phyloP scores from a whole-genome alignment of 2,329 filamentous ascomycete genomes.

The Calonectria honghensis region DNA sequence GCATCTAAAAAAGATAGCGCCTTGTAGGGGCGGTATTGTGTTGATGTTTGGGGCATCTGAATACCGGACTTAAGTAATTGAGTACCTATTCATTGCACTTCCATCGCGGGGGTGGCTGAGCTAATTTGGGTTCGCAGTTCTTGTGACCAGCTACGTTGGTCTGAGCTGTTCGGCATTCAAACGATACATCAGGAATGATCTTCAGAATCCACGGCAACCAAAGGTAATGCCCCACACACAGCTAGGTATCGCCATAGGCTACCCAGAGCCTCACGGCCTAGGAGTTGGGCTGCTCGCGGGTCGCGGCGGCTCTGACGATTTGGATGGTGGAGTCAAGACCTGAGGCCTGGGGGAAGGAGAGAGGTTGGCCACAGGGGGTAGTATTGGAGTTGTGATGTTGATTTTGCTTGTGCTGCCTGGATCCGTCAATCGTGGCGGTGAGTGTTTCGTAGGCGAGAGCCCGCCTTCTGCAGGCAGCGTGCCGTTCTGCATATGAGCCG shows the following conservation, averaged over 20 bases:
- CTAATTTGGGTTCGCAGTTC: slow-evolving; percentile 22
- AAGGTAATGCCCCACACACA: neutral
- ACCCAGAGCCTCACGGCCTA: slow-evolving; percentile 23
- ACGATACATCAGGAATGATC: slow-evolving; percentile 20
- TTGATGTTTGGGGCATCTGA: slow-evolving; percentile 37
- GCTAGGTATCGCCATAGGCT: no score
- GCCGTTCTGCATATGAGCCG: slow-evolving; percentile 55
- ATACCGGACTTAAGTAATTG: slow-evolving; percentile 30
- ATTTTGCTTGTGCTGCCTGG: slow-evolving; percentile 54
- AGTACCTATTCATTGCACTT: slow-evolving; percentile 38
- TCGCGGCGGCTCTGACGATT: slow-evolving; percentile 57
- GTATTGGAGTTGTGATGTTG: slow-evolving; percentile 64
- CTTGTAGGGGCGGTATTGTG: slow-evolving; percentile 41
- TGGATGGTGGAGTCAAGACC: slow-evolving; percentile 77
- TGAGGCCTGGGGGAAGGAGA: slow-evolving; percentile 75
- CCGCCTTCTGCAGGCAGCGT: slow-evolving; percentile 67
- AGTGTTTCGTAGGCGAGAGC: slow-evolving; percentile 72
- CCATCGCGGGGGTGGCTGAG: slow-evolving; percentile 34
- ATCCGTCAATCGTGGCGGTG: slow-evolving; percentile 63
- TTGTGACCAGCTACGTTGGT: slow-evolving; percentile 27
- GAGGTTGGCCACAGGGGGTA: slow-evolving; percentile 75
- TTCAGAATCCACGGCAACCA: slow-evolving; percentile 23
- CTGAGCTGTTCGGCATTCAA: slow-evolving; percentile 20
- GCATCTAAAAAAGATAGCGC: slow-evolving; percentile 33
- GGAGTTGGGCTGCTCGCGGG: slow-evolving; percentile 43